Evolutionary conservation across 2,329 filamentous ascomycete species (phyloP), one percentile per base, ranked within the genome.

Genomic region (Penicillium sp.): DNA sequence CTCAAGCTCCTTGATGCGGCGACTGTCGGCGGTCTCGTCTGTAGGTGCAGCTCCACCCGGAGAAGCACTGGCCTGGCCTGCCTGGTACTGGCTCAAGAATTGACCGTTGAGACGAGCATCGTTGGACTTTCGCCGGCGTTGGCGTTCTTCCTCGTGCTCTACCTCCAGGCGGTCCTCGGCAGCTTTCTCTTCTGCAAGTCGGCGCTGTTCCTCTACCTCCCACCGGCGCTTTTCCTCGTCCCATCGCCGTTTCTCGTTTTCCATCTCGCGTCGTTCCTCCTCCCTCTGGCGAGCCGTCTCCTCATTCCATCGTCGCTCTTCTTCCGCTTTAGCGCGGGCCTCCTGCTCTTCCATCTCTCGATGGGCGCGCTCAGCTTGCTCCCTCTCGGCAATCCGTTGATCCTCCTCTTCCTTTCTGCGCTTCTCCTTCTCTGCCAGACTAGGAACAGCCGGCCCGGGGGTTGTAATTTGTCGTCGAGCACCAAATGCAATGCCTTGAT

Each of bases 401-500:
- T 84, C 82, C 55, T 84, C 82, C 67, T 86, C 84, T 66, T 87
- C 84, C 53, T 78, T 79, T 48, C 83, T 78, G 63, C 78, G 78
- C 45, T 89, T 89, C 74, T 96, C 90, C 77, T 96, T 97, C 66
- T 96, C 93, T 3, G 88, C 90, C 62, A 92, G 67, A 70, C 81
- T 93, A 1, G 93, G 92, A 10, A 98, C 91, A 46, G 84, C 75
- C 5, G 95, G 95, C 31, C 86, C 82, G 14, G 91, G 85, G 66
- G 84, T 91, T 9, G 93, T 98, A 71, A 99, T 98, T 77, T 99
- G 95, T 58, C 95, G 86, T 66, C 93, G 86, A 19, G 88, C 91
- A 55, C 95, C 95, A 75, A 98, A 98, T 11, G 90, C 87, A 65
- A 99, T 91, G 19, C 95, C 95, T 60, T 97, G 87, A 67, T 96